Base-by-base conservation (phyloP, 306 rosid species). In the Abrus pulchellus region DNA sequence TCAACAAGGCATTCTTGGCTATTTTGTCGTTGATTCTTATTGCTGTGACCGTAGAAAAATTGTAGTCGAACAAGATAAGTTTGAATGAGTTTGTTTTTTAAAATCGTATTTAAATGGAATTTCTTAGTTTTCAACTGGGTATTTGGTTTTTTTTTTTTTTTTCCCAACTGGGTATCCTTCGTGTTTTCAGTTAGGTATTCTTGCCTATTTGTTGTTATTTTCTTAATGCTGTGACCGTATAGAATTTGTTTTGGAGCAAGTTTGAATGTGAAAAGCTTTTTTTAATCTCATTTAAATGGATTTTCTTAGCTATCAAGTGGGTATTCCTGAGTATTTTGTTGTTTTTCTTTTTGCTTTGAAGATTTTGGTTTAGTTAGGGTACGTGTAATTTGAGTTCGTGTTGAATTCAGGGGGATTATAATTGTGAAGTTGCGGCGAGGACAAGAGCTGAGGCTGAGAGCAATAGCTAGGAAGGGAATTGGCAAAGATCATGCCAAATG, bases 401-500 rank as follows among this genome's bases (percentile, higher is more conserved):
- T 73, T 64, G 49, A 55, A 36, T 86, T 61, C 62, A 93, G 99
- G 85, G 99, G 99, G 59, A 83, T 95, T 87, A 95, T 90, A 71
- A 93, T 95, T 83, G 99, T 95, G 82, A 93, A 95, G 87, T 53
- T 95, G 80, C 84, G 98, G 11, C 74, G 92, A 40, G 99, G 99
- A 56, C 98, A 95, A 83, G 99, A 95, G 72, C 87, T 95, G 86
- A 90, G 91, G 94, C 85, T 95, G 85, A 88, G 99, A 70, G 99
- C 99, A 68, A 92, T 95, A 78, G 97, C 98, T 64, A 89, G 98
- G 75, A 95, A 95, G 75, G 99, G 99, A 45, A 95, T 95, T 79
- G 99, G 98, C 30, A 95, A 95, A 78, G 99, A 95, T 88, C 99
- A 95, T 82, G 98, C 99, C 5, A 93, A 95, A 85, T 95, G 99